Evolutionary conservation across 345 rosid genomes (phyloP), one percentile per base, ranked within the genome.

Genomic region (Populus nigra): DNA sequence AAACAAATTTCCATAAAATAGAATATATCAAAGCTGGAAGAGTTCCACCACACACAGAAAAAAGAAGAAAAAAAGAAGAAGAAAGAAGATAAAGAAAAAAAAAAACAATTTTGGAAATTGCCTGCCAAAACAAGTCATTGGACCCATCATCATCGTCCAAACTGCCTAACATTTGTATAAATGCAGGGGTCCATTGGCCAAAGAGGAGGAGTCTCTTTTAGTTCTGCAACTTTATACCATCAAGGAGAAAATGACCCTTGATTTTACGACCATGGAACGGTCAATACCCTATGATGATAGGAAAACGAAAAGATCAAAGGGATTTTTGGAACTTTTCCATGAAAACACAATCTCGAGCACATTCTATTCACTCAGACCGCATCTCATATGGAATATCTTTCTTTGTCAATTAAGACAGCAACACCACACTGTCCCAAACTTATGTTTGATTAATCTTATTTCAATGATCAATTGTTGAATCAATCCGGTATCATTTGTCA

Each of bases 221-320:
- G 39, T 49, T 27, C 35, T 36, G 17, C 53, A 25, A 31, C 17
- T 72, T 65, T 49, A 16, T 35, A 53, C 67, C 18, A 59, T 77
- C 68, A 35, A 69, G 72, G 65, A 72, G 82, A 80, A 75, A 82
- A 72, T 74, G 79, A 82, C 79, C 77, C 76, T 72, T 73, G 75
- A 81, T 71, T 73, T 76, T 41, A 39, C 49, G n/a, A 53, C 1
- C 3, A 15, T n/a, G 29, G 72, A 31, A 65, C 11, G 63, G 61
- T 23, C 43, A 68, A 69, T 72, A 18, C 41, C 69, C 16, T 22
- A 8, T 73, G 73, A 36, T 73, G 43, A 59, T 31, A 57, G 72
- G 50, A 69, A 73, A 69, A 55, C 47, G 73, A 74, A 69, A 69
- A 22, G 68, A 57, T 36, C 5, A 7, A 22, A 57, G 36, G 27